These are phyloP conservation scores for Cystobasidium tubakii DNA, from an alignment of 768 basidiomycete genomes.

Conservation along the genomic window DNA sequence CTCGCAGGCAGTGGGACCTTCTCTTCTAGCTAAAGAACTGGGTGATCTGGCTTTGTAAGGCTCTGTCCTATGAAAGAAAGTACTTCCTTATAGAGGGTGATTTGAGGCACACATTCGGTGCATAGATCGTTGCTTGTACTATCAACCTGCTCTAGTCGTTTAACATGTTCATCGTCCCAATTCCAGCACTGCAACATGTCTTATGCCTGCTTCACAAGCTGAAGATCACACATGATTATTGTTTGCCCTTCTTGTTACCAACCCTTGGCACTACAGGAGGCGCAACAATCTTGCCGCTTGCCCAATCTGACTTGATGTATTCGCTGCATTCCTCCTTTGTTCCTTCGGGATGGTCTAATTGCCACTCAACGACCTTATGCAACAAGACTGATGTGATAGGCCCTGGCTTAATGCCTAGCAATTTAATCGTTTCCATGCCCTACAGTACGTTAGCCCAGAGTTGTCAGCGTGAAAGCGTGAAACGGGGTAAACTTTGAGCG, in stretches of 20 bases:
- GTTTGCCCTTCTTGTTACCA: slow-evolving; percentile 14
- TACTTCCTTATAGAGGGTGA: too few relatives aligned
- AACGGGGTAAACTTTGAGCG: too few relatives aligned
- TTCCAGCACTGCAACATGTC: background rate
- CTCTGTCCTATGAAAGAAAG: background rate
- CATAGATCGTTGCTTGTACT: slow-evolving; percentile 11
- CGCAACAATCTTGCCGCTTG: slow-evolving; percentile 25
- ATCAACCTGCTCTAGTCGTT: background rate
- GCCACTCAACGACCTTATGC: slow-evolving; percentile 72
- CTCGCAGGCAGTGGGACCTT: background rate
- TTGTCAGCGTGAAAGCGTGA: background rate
- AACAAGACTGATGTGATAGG: slow-evolving; percentile 65
- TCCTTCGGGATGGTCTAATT: slow-evolving; percentile 66
- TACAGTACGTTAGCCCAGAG: slow-evolving; percentile 47
- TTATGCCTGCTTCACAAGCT: background rate
- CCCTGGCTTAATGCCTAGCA: slow-evolving; percentile 61
- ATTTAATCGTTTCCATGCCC: slow-evolving; percentile 64
- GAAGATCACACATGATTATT: background rate
- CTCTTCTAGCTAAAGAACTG: background rate
- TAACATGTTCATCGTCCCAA: background rate
- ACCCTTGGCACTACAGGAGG: background rate
- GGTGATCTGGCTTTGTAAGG: background rate
- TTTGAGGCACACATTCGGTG: background rate
- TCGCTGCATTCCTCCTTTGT: slow-evolving; percentile 62
- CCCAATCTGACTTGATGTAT: slow-evolving; percentile 63